These are phyloP conservation scores for Thecaphora thlaspeos DNA, from an alignment of 1,284 basidiomycete genomes.

Conservation along the genomic window DNA sequence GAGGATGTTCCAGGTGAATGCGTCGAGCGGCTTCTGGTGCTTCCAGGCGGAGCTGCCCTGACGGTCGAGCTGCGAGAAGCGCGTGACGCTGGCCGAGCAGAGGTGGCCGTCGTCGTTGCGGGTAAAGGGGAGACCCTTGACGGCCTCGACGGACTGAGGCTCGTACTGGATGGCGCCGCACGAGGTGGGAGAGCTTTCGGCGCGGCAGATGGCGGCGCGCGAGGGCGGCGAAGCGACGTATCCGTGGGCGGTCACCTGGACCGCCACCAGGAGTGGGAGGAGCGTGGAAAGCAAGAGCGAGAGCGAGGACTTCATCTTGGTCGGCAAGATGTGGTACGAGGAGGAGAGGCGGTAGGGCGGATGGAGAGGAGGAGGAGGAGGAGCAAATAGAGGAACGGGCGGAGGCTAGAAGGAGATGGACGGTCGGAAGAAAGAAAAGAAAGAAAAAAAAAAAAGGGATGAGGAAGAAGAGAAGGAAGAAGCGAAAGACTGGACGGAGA, in stretches of 20 bases:
- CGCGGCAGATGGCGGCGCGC: constrained; percentile 64
- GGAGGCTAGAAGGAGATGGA: no score
- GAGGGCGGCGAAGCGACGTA: constrained; percentile 60
- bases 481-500: no score
- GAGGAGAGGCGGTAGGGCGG: constrained; percentile 5
- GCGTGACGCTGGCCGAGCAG: constrained; percentile 32
- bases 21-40: constrained; percentile 13
- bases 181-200: constrained; percentile 48
- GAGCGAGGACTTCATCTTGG: constrained; percentile 67
- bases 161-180: constrained; percentile 41
- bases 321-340: constrained; percentile 29
- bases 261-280: constrained; percentile 22
- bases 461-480: no score
- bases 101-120: constrained; percentile 17
- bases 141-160: constrained; percentile 33
- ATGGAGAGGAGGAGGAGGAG: background rate
- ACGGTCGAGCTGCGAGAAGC: constrained; percentile 25
- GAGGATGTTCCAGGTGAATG: constrained; percentile 33
- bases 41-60: constrained; percentile 19
- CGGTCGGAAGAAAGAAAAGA: no score
- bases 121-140: constrained; percentile 29
- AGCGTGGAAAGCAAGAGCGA: constrained; percentile 24
- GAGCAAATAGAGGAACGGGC: constrained; percentile 3
- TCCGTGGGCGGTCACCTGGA: constrained; percentile 30
- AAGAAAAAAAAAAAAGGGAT: no score